Base-by-base conservation (phyloP, 352 stramenopile genomes). In the Phytophthora chlamydospora region DNA sequence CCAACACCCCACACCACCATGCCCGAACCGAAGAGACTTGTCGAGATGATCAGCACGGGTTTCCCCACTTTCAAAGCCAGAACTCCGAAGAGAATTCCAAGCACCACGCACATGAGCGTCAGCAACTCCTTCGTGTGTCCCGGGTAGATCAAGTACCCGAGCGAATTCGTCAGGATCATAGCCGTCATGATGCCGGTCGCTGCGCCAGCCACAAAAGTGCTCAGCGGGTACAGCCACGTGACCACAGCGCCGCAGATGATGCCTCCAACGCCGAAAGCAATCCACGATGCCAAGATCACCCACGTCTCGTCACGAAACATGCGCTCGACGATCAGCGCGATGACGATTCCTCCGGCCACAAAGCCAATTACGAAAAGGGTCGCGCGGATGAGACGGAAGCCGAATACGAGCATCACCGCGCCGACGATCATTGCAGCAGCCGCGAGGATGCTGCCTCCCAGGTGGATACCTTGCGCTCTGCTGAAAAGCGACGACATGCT, bases 351-450 rank as follows among this genome's bases (percentile, higher is more conserved):
- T 24, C 74, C 79, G 19, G 76, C 62, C 24, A 72, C 43, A 47
- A 87, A 85, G 3, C 75, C 75, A 17, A 66, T 62, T 7, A 71
- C 43, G 38, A 89, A 87, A 27, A 87, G 68, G n/a, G 76, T 59
- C 9, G 34, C 54, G 14, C 78, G 73, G 46, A 90, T 76, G 33
- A 87, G 58, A 29, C 73, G 66, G 60, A 87, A 90, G 24, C 82
- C 80, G 9, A 73, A 62, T 3, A 80, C 34, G 38, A 77, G 68
- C 51, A 89, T 58, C 40, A 90, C 24, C 1, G 55, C 42, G 24
- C 82, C 82, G 17, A 72, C 42, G 32, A 52, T 63, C 9, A 89
- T 78, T 12, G 75, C 75, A n/a, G 69, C 31, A 10, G 67, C 48
- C 12, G 74, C 77, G 19, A 86, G 11, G 29, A 91, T 54, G 19